These are phyloP conservation scores for Omphalotus olearius DNA, from an alignment of 1,284 basidiomycete genomes.

Conservation along the genomic window DNA sequence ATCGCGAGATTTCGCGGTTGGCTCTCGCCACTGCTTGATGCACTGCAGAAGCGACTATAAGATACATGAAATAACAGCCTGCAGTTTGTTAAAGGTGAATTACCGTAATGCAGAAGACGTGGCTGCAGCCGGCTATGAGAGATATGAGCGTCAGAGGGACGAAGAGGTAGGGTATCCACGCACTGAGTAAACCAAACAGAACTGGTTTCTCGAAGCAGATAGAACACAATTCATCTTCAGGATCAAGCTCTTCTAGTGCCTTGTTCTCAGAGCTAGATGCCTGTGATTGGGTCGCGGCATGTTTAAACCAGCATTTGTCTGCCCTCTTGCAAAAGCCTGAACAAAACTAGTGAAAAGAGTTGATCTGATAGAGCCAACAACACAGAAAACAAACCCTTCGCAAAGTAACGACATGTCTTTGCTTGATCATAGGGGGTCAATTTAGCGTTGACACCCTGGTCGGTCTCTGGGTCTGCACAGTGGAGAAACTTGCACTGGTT, in stretches of 20 bases:
- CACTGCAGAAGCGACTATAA: constrained; percentile 39
- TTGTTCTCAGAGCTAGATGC: constrained; percentile 12
- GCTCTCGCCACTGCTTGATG: constrained; percentile 68
- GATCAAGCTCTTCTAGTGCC: constrained; percentile 23
- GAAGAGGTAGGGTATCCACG: constrained; percentile 18
- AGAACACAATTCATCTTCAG: constrained; percentile 49
- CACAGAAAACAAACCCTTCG: constrained; percentile 37
- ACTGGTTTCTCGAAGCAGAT: constrained; percentile 71
- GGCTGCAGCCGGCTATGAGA: constrained; percentile 56
- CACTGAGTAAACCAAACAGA: constrained; percentile 65
- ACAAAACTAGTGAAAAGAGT: background rate
- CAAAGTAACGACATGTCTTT: constrained; percentile 64
- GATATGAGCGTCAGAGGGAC: constrained; percentile 7
- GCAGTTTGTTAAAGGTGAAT: constrained; percentile 14
- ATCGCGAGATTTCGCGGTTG: constrained; percentile 46
- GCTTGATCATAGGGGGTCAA: constrained; percentile 64
- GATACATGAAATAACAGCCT: background rate
- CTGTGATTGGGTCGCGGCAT: constrained; percentile 30
- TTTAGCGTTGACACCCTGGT: constrained; percentile 26
- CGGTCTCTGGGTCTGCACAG: constrained; percentile 29
- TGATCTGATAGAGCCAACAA: background rate
- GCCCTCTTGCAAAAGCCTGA: constrained; percentile 64
- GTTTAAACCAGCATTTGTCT: constrained; percentile 68
- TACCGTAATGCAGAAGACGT: constrained; percentile 69
- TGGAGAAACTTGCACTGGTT: constrained; percentile 72